A percentile compares a stretch with the other conserved stretches of the same genome.
Conservation (phyloP, 495 filamentous ascomycete species). For the Penicillium nucicola region DNA sequence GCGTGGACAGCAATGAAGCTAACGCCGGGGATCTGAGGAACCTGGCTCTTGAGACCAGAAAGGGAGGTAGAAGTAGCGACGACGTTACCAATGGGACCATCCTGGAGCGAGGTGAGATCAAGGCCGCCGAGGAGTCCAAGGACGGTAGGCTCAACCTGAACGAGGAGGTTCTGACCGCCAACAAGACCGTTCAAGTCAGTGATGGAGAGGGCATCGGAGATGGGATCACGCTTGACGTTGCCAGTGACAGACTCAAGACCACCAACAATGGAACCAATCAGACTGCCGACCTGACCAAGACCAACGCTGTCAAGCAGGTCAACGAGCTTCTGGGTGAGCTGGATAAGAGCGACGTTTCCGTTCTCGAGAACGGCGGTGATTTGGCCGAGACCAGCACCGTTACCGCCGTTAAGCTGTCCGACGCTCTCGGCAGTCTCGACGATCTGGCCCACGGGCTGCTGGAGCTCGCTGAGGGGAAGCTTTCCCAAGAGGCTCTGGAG, state of each 20-base stretch:
- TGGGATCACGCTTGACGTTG: slow-evolving; percentile 4
- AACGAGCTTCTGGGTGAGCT: slow-evolving; percentile 16
- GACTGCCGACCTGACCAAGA: slow-evolving; percentile 68
- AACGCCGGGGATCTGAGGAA: slow-evolving; percentile 6
- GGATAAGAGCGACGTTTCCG: slow-evolving; percentile 16
- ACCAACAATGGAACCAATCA: slow-evolving; percentile 18
- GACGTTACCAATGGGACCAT: slow-evolving; percentile 14
- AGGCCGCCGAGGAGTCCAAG: slow-evolving; percentile 11
- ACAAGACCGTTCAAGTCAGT: slow-evolving; percentile 9
- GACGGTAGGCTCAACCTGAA: slow-evolving; percentile 13
- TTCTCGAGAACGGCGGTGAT: slow-evolving; percentile 12
- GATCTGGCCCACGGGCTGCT: slow-evolving; percentile 16
- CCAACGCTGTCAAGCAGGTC: slow-evolving; percentile 45
- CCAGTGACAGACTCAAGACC: slow-evolving; percentile 1
- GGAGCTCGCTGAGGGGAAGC: slow-evolving; percentile 8
- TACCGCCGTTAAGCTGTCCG: slow-evolving; percentile 4
- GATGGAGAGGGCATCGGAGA: slow-evolving; percentile 10
- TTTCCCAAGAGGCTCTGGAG: slow-evolving; percentile 13
- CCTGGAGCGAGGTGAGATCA: slow-evolving; percentile 13
- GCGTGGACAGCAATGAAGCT: slow-evolving; percentile 19
- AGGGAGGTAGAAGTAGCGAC: slow-evolving; percentile 10
- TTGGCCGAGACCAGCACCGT: slow-evolving; percentile 2
- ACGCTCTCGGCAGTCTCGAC: slow-evolving; percentile 14
- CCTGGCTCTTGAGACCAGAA: slow-evolving; percentile 9
- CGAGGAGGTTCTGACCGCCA: slow-evolving; percentile 9